Conservation (phyloP, 1,139 yeast genomes). For the Hyphopichia khmerensis region DNA sequence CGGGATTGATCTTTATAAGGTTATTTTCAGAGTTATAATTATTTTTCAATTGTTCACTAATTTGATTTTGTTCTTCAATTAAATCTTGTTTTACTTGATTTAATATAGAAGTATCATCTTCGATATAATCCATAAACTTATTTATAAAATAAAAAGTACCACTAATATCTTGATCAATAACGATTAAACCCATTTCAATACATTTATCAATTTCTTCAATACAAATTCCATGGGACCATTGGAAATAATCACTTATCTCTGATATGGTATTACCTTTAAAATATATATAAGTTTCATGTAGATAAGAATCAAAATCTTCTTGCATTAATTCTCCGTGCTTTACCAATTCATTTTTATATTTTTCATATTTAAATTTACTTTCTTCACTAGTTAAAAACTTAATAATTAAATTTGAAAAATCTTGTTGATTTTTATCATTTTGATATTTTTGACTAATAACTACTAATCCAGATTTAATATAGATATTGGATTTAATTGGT, state of each 20-base stretch:
- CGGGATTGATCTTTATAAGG: background rate
- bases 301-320: slow-evolving; percentile 21
- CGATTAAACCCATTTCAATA: slow-evolving; percentile 54
- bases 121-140: slow-evolving; percentile 16
- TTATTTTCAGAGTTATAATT: background rate
- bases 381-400: slow-evolving; percentile 24
- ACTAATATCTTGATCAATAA: slow-evolving; percentile 64
- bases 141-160: slow-evolving; percentile 52
- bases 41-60: slow-evolving; percentile 1
- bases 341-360: slow-evolving; percentile 21
- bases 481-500: slow-evolving; percentile 32
- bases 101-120: slow-evolving; percentile 10
- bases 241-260: slow-evolving; percentile 36
- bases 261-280: slow-evolving; percentile 39
- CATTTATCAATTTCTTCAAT: slow-evolving; percentile 66
- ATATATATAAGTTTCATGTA: slow-evolving; percentile 19
- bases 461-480: slow-evolving; percentile 35
- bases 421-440: slow-evolving; percentile 13
- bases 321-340: slow-evolving; percentile 1
- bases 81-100: slow-evolving; percentile 14
- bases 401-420: slow-evolving; percentile 23
- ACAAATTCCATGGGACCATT: slow-evolving; percentile 71
- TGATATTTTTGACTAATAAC: slow-evolving; percentile 24
- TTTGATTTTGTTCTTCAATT: slow-evolving; percentile 17
- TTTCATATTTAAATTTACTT: slow-evolving; percentile 22